Evolutionary conservation across 345 rosid genomes (phyloP).

Genomic region (Hibiscus trionum): DNA sequence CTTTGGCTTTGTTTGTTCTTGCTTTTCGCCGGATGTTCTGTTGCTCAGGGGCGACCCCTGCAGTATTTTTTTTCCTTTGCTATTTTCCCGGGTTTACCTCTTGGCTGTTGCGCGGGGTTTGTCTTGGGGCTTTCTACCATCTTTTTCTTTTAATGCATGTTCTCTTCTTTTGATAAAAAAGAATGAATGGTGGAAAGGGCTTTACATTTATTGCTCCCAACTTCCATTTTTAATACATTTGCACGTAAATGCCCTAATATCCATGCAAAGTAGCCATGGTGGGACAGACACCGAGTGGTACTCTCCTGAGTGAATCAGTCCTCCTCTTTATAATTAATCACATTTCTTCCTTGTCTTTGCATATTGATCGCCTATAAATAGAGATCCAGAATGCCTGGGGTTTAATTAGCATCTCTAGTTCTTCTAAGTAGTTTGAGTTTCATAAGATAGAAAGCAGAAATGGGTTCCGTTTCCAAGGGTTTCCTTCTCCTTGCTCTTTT

Average conservation of each 20-base stretch:
- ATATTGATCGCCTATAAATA: neutral
- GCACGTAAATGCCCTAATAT: neutral
- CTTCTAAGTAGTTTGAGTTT: neutral
- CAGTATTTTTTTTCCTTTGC: too few species aligned
- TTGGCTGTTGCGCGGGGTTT: too few species aligned
- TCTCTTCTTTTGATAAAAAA: too few species aligned
- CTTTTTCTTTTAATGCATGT: too few species aligned
- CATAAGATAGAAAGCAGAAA: neutral
- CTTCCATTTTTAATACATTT: neutral
- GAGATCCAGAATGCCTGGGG: neutral
- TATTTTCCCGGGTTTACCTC: too few species aligned
- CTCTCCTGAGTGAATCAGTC: neutral
- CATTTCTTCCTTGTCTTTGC: too few species aligned
- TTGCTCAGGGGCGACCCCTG: too few species aligned
- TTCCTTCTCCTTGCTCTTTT: slow-evolving; percentile 13
- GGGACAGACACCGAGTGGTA: neutral
- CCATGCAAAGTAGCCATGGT: neutral
- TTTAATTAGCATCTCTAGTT: neutral
- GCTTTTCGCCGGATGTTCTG: too few species aligned
- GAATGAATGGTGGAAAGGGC: too few species aligned
- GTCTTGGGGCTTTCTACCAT: too few species aligned
- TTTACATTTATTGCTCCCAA: too few species aligned
- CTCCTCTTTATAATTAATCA: neutral
- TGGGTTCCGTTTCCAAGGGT: slow-evolving; percentile 21
- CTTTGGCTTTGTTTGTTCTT: too few species aligned